Conservation (phyloP, 2,329 filamentous ascomycete species). For the Aspergillus arachidicola region DNA sequence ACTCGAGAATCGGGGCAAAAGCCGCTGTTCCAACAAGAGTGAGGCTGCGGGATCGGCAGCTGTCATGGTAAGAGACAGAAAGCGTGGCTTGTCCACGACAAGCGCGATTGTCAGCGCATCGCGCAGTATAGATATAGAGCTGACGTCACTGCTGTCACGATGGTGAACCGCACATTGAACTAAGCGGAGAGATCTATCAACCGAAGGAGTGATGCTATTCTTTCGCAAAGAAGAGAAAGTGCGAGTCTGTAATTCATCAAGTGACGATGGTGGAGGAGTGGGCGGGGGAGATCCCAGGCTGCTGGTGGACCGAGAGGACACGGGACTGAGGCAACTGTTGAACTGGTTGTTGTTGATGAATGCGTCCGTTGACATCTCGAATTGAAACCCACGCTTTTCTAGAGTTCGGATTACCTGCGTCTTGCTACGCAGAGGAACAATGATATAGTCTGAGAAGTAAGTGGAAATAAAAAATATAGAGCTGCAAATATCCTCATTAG, state of each 20-base stretch:
- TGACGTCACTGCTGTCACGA: conserved; percentile 43
- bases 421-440: conserved; percentile 77
- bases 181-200: conserved; percentile 69
- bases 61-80: conserved; percentile 51
- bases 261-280: conserved; percentile 75
- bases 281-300: conserved; percentile 50
- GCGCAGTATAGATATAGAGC: conserved; percentile 42
- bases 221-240: conserved; percentile 84
- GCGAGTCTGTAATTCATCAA: conserved; percentile 76
- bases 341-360: conserved; percentile 62
- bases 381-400: conserved; percentile 78
- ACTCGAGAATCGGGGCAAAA: conserved; percentile 70
- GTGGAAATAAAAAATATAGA: conserved; percentile 99
- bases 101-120: conserved; percentile 41
- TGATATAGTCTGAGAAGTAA: conserved; percentile 96
- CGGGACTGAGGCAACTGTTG: conserved; percentile 41
- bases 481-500: conserved; percentile 36
- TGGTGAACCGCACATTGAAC: conserved; percentile 77
- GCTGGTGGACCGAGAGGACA: conserved; percentile 30
- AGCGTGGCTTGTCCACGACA: conserved; percentile 48
- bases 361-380: conserved; percentile 69
- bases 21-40: conserved; percentile 47
- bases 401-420: conserved; percentile 75
- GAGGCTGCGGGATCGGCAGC: conserved; percentile 49
- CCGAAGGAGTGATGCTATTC: conserved; percentile 71